Evolutionary conservation across 2,329 filamentous ascomycete genomes (phyloP).

Genomic region (Laburnicola sp.): DNA sequence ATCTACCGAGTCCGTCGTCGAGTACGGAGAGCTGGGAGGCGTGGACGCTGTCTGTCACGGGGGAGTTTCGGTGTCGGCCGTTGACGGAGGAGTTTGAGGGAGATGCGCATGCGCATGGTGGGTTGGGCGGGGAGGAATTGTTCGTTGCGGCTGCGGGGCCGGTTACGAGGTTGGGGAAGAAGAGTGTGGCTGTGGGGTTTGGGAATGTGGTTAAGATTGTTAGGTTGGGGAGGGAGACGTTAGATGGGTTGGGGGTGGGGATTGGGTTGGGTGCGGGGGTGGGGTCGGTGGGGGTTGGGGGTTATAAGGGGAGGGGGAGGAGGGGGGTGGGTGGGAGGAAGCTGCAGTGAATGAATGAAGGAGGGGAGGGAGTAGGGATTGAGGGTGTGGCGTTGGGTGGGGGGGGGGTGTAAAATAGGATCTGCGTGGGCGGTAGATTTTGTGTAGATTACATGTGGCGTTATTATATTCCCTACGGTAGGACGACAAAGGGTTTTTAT

Average conservation of each 20-base stretch:
- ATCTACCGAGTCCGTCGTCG: constrained; percentile 14
- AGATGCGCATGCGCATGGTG: too few relatives aligned
- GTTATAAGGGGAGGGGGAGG: constrained; percentile 16
- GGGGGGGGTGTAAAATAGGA: too few relatives aligned
- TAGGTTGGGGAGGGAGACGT: constrained; percentile 66
- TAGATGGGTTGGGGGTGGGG: constrained; percentile 49
- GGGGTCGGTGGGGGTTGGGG: constrained; percentile 16
- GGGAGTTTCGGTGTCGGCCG: constrained; percentile 49
- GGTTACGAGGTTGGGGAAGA: constrained; percentile 63
- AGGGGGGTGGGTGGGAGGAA: constrained; percentile 22
- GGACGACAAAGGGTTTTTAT: too few relatives aligned
- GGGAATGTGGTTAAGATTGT: constrained; percentile 75
- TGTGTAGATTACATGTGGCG: too few relatives aligned
- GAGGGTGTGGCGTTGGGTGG: too few relatives aligned
- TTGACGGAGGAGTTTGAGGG: constrained; percentile 22
- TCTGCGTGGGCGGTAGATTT: too few relatives aligned
- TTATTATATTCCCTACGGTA: too few relatives aligned
- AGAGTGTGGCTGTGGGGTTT: constrained; percentile 69
- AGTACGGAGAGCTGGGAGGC: constrained; percentile 55
- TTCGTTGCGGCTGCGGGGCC: constrained; percentile 70
- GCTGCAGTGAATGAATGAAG: constrained; percentile 15
- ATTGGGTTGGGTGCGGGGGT: constrained; percentile 9
- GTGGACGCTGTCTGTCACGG: constrained; percentile 55
- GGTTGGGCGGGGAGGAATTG: constrained; percentile 55
- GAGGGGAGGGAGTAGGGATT: neutral